These are phyloP conservation scores for Barbatosphaeria neglecta DNA, from an alignment of 495 filamentous ascomycete genomes.

Conservation along the genomic window DNA sequence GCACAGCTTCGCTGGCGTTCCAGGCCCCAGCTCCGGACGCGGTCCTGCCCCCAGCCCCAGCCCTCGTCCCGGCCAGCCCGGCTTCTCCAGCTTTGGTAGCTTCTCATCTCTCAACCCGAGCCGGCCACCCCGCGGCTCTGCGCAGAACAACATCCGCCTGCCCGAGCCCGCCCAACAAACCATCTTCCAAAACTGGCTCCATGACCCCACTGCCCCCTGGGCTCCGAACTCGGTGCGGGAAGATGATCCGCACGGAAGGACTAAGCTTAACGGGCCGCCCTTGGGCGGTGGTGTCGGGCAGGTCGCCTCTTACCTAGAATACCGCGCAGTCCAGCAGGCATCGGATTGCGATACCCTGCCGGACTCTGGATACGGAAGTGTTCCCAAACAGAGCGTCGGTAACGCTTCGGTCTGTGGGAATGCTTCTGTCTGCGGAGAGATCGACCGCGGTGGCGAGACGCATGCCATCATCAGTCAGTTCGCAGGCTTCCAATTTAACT, in stretches of 20 bases:
- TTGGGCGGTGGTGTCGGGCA: neutral
- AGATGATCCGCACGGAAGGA: neutral
- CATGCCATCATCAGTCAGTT: constrained; percentile 25
- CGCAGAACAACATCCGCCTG: neutral
- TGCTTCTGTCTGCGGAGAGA: constrained; percentile 34
- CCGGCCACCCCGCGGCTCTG: neutral
- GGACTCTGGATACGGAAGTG: constrained; percentile 56
- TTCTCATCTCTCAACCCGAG: neutral
- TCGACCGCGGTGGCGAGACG: constrained; percentile 22
- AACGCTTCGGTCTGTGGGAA: constrained; percentile 38
- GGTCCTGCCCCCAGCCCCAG: no score
- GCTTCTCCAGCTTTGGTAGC: neutral
- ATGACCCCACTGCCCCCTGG: neutral
- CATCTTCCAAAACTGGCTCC: no score
- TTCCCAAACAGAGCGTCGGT: constrained; percentile 23
- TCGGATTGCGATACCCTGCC: constrained; percentile 49
- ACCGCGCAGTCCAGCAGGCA: constrained; percentile 12
- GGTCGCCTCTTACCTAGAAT: neutral
- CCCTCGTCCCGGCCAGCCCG: neutral
- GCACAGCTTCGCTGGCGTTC: no score
- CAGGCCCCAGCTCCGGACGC: no score
- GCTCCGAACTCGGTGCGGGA: neutral
- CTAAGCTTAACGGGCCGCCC: neutral
- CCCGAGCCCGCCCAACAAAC: neutral
- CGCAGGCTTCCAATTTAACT: constrained; percentile 9